Evolutionary conservation across 805 yeast genomes (phyloP), one percentile per base, ranked within the genome.

Genomic region (Alloascoidea africana): DNA sequence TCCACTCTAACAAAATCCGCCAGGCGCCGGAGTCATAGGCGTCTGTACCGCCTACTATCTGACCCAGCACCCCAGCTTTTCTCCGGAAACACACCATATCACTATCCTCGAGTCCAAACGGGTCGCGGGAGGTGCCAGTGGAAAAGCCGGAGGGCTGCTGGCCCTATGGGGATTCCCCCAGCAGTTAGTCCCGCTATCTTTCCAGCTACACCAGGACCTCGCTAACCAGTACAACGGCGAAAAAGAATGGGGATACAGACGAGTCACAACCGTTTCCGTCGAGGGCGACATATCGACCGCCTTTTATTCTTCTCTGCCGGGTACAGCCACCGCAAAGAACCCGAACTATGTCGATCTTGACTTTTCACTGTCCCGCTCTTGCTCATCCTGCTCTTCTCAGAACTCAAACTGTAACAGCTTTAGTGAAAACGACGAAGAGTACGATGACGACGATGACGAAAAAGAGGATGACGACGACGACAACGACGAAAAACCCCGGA

Each of bases 111-210:
- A 89, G 56, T 76, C 89, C 38, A 84, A 83, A 44, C 66, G 94
- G 49, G 94, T 93, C 4, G 98, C 97, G 0, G 94, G 96, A 38
- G 97, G 96, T 36, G 97, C 98, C 14, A 73, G 85, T 33, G 98
- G 98, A 39, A 91, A 89, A 50, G 97, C 98, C 4, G 98, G 97
- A 34, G 98, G 98, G 0, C 64, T 89, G 36, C 59, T 89, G 37
- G 96, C 97, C 1, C 68, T 82, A 16, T 87, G 96, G 94, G 97
- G 97, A 0, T 91, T 91, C 56, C 98, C 98, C 0, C 86, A 80
- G 48, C 95, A 84, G 55, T 73, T 89, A 37, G 97, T 86, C 4
- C 91, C 94, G 0, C 63, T 89, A 39, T 78, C 93, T 36, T 91
- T 86, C 59, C 70, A 72, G 44, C 65, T 89, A 43, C 98, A 89